Base-by-base conservation (phyloP, 805 yeast genomes). In the Suhomyces pyralidae region DNA sequence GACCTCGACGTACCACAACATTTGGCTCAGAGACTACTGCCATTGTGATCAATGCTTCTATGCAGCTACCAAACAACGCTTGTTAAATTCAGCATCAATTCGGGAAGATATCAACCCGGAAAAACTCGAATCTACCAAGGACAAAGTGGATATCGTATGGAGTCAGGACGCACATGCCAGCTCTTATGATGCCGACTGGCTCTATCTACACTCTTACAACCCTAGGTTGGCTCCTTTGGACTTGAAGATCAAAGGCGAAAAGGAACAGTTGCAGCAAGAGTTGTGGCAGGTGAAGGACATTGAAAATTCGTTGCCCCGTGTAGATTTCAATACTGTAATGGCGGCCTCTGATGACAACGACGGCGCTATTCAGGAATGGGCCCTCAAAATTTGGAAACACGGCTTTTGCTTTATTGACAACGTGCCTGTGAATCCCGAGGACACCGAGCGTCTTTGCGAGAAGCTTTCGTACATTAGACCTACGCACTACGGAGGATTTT, bases 401-500 rank as follows among this genome's bases (percentile, higher is more conserved):
- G 91, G 91, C 1, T 85, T 85, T 63, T 78, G 85, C 40, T 73
- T 84, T 50, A 78, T 85, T 45, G 78, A 83, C 48, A 76, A 80
- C 55, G 86, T 82, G 19, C 90, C 90, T 1, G 81, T 75, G 4
- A 72, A 74, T 14, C 81, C 88, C 0, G 81, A 80, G 56, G 84
- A 73, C 19, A 85, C 91, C 1, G 78, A 84, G 59, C 67, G 69
- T 55, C 72, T 85, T 54, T 78, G 83, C 51, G 82, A 83, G 56
- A 68, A 80, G 58, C 77, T 85, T 55, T 76, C 83, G 51, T 83
- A 81, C 62, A 79, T 84, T 47, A 72, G 87, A 42, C 84, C 84
- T 24, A 85, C 91, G 1, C 91, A 85, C 62, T 85, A 86, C 58
- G 90, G 90, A n/a, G 90, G 88, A 1, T 85, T 86, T 68, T 86